phyloP scores from a whole-genome alignment of 768 basidiomycete genomes.

The Rubroboletus pulcherrimus region DNA sequence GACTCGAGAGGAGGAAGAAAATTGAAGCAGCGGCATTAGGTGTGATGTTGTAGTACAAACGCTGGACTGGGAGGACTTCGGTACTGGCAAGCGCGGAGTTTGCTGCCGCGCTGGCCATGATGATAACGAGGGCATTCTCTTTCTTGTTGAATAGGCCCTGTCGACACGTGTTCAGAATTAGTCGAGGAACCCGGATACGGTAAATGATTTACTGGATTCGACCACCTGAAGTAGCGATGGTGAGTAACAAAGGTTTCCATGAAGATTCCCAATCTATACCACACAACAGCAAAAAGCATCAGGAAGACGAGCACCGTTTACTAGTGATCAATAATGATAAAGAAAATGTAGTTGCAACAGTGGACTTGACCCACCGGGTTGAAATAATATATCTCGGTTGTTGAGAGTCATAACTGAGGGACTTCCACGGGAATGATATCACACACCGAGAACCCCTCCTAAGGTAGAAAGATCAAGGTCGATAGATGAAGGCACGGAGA shows the following conservation, averaged over 20 bases:
- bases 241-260: slow-evolving; percentile 47
- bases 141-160: slow-evolving; percentile 59
- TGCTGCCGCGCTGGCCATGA: slow-evolving; percentile 55
- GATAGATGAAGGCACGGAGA: slow-evolving; percentile 48
- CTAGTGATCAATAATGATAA: slow-evolving; percentile 22
- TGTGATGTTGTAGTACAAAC: slow-evolving; percentile 49
- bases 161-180: background rate
- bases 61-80: slow-evolving; percentile 53
- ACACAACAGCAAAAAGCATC: slow-evolving; percentile 54
- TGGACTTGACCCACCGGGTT: slow-evolving; percentile 40
- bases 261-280: slow-evolving; percentile 45
- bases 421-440: background rate
- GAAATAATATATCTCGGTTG: slow-evolving; percentile 61
- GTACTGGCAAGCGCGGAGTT: slow-evolving; percentile 53
- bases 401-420: slow-evolving; percentile 3
- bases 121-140: slow-evolving; percentile 54
- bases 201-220: slow-evolving; percentile 43
- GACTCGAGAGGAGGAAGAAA: slow-evolving; percentile 39
- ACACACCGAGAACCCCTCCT: slow-evolving; percentile 49
- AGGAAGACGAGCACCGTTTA: slow-evolving; percentile 52
- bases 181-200: background rate
- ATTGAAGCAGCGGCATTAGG: slow-evolving; percentile 47
- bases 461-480: slow-evolving; percentile 52
- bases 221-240: slow-evolving; percentile 40
- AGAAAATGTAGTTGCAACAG: background rate